Conservation (phyloP, 2,329 filamentous ascomycete genomes). For the Thermoascus crustaceus region DNA sequence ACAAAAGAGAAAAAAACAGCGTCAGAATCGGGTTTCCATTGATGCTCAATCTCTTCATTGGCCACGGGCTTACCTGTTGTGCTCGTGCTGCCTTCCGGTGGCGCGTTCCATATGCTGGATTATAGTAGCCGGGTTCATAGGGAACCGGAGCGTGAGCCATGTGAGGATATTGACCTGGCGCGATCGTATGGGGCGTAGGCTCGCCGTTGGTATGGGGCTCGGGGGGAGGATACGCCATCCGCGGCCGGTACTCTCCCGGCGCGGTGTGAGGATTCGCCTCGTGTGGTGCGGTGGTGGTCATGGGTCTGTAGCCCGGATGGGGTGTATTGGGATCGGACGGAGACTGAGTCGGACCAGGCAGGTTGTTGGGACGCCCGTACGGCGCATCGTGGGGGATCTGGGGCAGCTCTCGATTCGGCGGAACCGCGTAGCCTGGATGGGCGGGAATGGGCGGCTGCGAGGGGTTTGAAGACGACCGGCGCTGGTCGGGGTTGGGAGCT, state of each 20-base stretch:
- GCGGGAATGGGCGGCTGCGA: constrained; percentile 20
- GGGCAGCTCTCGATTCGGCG: constrained; percentile 26
- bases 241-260: constrained; percentile 25
- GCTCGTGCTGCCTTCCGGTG: constrained; percentile 34
- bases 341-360: constrained; percentile 22
- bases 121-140: constrained; percentile 25
- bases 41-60: neutral
- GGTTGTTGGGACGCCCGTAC: constrained; percentile 24
- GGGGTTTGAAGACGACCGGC: constrained; percentile 21
- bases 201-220: constrained; percentile 25
- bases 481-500: constrained; percentile 19
- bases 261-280: constrained; percentile 24
- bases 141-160: constrained; percentile 21
- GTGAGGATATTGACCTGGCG: constrained; percentile 22
- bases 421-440: constrained; percentile 22
- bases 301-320: constrained; percentile 22
- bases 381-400: constrained; percentile 26
- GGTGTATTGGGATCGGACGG: constrained; percentile 20
- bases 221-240: constrained; percentile 23
- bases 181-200: constrained; percentile 21
- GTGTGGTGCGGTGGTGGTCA: constrained; percentile 25
- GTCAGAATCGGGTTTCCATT: constrained; percentile 6
- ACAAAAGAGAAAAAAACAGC: constrained; percentile 1
- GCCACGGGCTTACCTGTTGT: constrained; percentile 25
- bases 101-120: constrained; percentile 23